phyloP scores from a whole-genome alignment of 345 rosid species.

The Reutealis trisperma region DNA sequence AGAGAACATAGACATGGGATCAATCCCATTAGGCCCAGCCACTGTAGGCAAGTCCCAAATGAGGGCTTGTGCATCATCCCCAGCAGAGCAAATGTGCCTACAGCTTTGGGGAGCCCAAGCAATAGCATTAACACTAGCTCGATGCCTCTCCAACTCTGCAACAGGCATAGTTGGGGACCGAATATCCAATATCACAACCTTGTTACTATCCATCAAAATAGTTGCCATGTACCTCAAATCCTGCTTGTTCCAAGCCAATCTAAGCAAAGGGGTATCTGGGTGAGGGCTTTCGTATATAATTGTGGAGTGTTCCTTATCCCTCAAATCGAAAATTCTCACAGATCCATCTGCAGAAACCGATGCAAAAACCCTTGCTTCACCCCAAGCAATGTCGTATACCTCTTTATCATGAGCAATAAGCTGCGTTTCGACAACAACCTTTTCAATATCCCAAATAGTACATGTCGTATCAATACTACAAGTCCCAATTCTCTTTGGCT shows the following conservation, averaged over 20 bases:
- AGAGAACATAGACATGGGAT: constrained; percentile 83
- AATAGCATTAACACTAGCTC: constrained; percentile 67
- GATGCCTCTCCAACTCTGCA: constrained; percentile 73
- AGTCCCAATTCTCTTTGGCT: constrained; percentile 87
- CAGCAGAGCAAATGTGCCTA: constrained; percentile 81
- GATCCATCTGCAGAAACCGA: constrained; percentile 87
- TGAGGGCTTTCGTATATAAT: constrained; percentile 80
- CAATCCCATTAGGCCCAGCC: constrained; percentile 93
- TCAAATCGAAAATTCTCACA: constrained; percentile 66
- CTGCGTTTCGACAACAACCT: constrained; percentile 77
- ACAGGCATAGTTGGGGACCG: constrained; percentile 72
- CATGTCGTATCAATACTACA: constrained; percentile 94
- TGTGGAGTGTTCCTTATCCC: constrained; percentile 78
- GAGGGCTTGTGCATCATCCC: constrained; percentile 81
- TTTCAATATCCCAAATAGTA: constrained; percentile 93
- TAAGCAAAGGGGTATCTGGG: constrained; percentile 68
- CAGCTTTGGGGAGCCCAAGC: constrained; percentile 85
- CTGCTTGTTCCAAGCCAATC: constrained; percentile 88
- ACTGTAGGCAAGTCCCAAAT: constrained; percentile 93
- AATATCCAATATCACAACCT: constrained; percentile 75
- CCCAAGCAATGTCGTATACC: constrained; percentile 87
- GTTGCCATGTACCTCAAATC: constrained; percentile 81
- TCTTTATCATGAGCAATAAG: constrained; percentile 84
- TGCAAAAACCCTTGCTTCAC: constrained; percentile 74
- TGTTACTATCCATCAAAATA: constrained; percentile 77